phyloP scores from a whole-genome alignment of 1,139 yeast genomes.

The Zygoascus sp. region DNA sequence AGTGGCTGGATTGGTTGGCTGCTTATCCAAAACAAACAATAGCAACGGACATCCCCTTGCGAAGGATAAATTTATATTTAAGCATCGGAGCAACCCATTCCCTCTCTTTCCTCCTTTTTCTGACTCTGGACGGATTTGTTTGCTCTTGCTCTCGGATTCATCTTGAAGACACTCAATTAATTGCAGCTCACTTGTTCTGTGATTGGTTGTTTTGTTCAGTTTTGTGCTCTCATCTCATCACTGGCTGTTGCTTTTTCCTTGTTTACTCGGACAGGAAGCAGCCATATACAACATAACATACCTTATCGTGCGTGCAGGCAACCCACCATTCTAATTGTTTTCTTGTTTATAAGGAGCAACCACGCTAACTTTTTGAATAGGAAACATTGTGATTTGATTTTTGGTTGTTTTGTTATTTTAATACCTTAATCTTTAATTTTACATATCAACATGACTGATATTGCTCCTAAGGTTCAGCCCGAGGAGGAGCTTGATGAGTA shows the following conservation, averaged over 20 bases:
- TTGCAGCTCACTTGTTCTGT: no score
- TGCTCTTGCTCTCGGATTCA: not conserved
- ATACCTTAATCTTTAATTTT: constrained; percentile 11
- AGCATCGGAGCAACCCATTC: not conserved
- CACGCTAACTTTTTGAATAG: not conserved
- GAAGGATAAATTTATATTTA: not conserved
- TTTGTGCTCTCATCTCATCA: not conserved
- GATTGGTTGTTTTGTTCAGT: not conserved
- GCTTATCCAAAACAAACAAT: constrained; percentile 4
- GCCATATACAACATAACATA: not conserved
- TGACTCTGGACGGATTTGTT: not conserved
- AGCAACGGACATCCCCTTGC: not conserved
- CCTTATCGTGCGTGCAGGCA: not conserved
- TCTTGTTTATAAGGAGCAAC: not conserved
- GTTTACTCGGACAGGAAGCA: not conserved
- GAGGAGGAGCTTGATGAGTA: constrained; percentile 31
- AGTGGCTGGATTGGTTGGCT: not conserved
- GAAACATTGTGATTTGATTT: constrained; percentile 11
- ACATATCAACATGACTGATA: constrained; percentile 13
- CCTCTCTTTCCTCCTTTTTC: not conserved
- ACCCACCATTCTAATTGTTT: not conserved
- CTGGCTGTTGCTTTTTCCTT: not conserved
- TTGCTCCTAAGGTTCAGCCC: constrained; percentile 12
- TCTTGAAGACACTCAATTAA: not conserved
- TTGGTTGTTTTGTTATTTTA: constrained; percentile 6